Percentiles rank a stretch among this genome's conserved stretches.
These are phyloP conservation scores for Thielaviopsis ethacetica DNA, from an alignment of 2,329 filamentous ascomycete genomes.

Conservation along the genomic window DNA sequence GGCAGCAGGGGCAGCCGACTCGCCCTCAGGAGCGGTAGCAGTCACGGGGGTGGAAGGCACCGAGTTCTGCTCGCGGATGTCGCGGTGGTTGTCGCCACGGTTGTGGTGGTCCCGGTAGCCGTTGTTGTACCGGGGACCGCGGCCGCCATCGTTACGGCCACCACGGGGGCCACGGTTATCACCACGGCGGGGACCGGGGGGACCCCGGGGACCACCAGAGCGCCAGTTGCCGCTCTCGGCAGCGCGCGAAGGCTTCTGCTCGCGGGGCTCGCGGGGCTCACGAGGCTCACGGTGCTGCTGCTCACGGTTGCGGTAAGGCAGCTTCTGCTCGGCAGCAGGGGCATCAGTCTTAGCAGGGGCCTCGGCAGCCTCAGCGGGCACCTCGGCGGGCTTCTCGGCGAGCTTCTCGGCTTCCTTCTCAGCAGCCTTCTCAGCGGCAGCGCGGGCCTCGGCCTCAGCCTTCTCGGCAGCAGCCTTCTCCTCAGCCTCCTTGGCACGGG, in stretches of 20 bases:
- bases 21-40: conserved; percentile 11
- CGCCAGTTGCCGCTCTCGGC: conserved; percentile 46
- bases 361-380: conserved; percentile 14
- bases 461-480: conserved; percentile 38
- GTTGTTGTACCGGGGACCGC: too few species aligned
- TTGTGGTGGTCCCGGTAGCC: conserved; percentile 1
- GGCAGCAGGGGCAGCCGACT: conserved; percentile 14
- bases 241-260: conserved; percentile 34
- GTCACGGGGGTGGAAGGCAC: conserved; percentile 15
- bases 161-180: conserved; percentile 26
- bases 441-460: conserved; percentile 17
- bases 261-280: conserved; percentile 26
- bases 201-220: conserved; percentile 24
- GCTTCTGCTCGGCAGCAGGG: conserved; percentile 14
- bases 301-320: conserved; percentile 25
- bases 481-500: conserved; percentile 48
- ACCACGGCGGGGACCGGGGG: conserved; percentile 28
- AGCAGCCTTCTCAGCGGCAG: conserved; percentile 17
- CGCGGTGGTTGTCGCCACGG: conserved; percentile 5
- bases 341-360: conserved; percentile 20
- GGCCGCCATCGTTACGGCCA: background rate
- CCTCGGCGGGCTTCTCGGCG: conserved; percentile 20
- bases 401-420: conserved; percentile 19
- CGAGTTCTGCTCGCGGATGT: conserved; percentile 18
- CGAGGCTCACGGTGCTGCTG: conserved; percentile 21